Evolutionary conservation across 495 filamentous ascomycete genomes (phyloP).

Genomic region (Diplogelasinospora grovesii): DNA sequence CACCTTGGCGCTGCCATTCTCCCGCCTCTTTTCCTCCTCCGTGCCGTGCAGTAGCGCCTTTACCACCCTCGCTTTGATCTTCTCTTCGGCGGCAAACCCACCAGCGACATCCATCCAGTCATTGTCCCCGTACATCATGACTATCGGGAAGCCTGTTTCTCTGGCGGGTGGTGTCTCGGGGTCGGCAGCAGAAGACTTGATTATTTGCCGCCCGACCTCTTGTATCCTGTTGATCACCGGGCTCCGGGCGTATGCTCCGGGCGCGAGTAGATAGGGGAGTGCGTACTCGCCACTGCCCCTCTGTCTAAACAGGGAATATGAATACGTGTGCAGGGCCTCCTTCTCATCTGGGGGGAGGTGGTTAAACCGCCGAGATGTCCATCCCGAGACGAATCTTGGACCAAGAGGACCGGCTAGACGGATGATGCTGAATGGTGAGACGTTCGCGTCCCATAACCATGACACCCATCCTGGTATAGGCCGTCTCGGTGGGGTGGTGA

Average conservation of each 20-base stretch:
- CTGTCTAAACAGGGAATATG: slow-evolving; percentile 90
- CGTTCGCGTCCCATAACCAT: slow-evolving; percentile 94
- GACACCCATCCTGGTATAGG: slow-evolving; percentile 76
- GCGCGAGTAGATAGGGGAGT: slow-evolving; percentile 84
- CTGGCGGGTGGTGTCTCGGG: slow-evolving; percentile 27
- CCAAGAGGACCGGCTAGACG: slow-evolving; percentile 88
- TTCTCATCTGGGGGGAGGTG: slow-evolving; percentile 78
- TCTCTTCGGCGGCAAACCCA: slow-evolving; percentile 73
- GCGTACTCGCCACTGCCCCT: slow-evolving; percentile 93
- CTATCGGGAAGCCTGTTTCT: slow-evolving; percentile 74
- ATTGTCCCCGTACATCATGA: slow-evolving; percentile 92
- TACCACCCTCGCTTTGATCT: slow-evolving; percentile 61
- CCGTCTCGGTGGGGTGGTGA: slow-evolving; percentile 35
- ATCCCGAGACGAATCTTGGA: slow-evolving; percentile 86
- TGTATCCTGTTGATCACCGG: slow-evolving; percentile 83
- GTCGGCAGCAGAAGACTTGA: slow-evolving; percentile 33
- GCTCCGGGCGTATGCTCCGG: slow-evolving; percentile 83
- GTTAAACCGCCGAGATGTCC: slow-evolving; percentile 87
- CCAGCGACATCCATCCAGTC: slow-evolving; percentile 98
- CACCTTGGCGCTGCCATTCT: slow-evolving; percentile 82
- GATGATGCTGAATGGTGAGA: slow-evolving; percentile 87
- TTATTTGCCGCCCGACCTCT: slow-evolving; percentile 66
- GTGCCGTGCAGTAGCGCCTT: slow-evolving; percentile 52
- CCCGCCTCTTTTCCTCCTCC: slow-evolving; percentile 59
- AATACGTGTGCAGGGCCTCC: slow-evolving; percentile 80